Conservation (phyloP, 2,329 filamentous ascomycete species). For the Colletotrichum plurivorum region DNA sequence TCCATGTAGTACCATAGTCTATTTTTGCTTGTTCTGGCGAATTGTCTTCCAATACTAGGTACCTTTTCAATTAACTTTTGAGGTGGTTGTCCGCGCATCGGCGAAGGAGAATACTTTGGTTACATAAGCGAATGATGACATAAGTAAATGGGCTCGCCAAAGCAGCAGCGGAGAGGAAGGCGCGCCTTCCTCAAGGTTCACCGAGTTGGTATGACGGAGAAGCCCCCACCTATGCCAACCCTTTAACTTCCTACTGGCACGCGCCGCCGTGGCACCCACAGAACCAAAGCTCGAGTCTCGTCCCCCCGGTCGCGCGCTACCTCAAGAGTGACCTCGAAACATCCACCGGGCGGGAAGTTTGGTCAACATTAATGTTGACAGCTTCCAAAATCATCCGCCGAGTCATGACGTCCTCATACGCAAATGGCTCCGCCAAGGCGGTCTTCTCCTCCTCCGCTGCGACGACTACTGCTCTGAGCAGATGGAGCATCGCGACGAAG, state of each 20-base stretch:
- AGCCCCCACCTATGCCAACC: conserved; percentile 15
- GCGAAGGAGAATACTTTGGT: neutral
- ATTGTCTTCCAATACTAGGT: too few species aligned
- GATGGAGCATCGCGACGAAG: conserved; percentile 86
- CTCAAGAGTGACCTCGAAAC: conserved; percentile 28
- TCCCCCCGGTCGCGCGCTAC: conserved; percentile 19
- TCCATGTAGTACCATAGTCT: too few species aligned
- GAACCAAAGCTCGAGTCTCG: conserved; percentile 30
- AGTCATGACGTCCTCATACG: conserved; percentile 42
- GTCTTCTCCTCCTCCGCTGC: conserved; percentile 39
- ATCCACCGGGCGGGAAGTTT: conserved; percentile 27
- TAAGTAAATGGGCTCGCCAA: neutral
- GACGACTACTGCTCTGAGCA: conserved; percentile 82
- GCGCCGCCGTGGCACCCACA: conserved; percentile 26
- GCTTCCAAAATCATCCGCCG: conserved; percentile 41
- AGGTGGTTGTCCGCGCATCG: too few species aligned
- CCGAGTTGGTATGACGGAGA: conserved; percentile 10
- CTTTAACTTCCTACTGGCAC: conserved; percentile 34
- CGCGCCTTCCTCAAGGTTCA: too few species aligned
- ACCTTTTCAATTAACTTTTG: too few species aligned
- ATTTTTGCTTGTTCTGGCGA: too few species aligned
- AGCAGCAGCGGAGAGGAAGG: too few species aligned
- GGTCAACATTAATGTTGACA: conserved; percentile 39
- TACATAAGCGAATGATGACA: neutral
- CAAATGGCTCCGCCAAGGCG: conserved; percentile 41